A percentile compares a stretch with the other conserved stretches of the same genome.
These are phyloP conservation scores for Talaromyces piceae DNA, from an alignment of 2,329 filamentous ascomycete species.

Conservation along the genomic window DNA sequence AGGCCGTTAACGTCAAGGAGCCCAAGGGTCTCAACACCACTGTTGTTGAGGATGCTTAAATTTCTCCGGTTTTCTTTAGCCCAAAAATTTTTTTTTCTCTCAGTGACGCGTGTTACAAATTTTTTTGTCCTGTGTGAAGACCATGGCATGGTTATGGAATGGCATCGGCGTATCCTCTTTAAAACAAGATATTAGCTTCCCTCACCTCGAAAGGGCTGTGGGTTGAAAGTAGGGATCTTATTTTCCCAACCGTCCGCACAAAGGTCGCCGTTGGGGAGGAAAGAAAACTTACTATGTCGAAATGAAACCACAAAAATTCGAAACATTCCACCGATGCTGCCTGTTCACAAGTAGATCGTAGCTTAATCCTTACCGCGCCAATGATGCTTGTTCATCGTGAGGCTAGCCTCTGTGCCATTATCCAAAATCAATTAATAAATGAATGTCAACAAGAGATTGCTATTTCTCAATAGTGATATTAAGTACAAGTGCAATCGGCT, in stretches of 20 bases:
- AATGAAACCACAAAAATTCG: background rate
- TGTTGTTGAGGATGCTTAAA: constrained; percentile 59
- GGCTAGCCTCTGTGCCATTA: background rate
- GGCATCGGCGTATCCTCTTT: background rate
- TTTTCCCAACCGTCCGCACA: background rate
- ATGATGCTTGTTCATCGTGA: background rate
- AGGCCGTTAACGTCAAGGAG: constrained; percentile 99
- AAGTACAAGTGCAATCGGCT: background rate
- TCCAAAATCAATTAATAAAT: background rate
- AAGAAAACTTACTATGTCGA: background rate
- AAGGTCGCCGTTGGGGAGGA: background rate
- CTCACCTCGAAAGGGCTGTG: background rate
- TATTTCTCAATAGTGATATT: background rate
- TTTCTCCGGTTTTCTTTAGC: background rate
- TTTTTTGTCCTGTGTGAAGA: background rate
- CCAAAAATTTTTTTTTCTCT: background rate
- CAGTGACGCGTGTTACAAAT: background rate
- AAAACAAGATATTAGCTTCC: no score
- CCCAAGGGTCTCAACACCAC: constrained; percentile 94
- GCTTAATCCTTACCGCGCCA: background rate
- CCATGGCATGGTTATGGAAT: background rate
- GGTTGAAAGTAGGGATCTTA: background rate
- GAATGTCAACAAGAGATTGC: background rate
- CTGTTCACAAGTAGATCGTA: background rate
- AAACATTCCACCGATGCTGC: background rate